Percentiles rank a stretch among this genome's conserved stretches.
Evolutionary conservation across 306 rosid genomes (phyloP).

Genomic region (Fragaria vesca): DNA sequence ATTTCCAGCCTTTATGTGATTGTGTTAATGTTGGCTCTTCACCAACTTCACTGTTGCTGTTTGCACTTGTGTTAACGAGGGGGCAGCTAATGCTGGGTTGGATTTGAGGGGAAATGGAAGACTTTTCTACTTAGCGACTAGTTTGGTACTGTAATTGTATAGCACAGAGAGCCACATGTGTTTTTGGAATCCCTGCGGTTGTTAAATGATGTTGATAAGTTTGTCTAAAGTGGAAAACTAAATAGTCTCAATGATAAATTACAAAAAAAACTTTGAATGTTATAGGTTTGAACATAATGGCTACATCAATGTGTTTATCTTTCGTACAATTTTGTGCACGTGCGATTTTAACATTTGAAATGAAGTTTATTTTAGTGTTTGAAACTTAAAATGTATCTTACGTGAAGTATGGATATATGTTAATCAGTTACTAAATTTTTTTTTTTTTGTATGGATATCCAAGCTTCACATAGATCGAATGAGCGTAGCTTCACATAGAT

Average conservation of each 20-base stretch:
- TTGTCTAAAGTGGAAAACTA: neutral
- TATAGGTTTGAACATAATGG: too few species aligned
- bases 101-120: neutral
- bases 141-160: neutral
- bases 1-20: neutral
- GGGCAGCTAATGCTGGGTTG: constrained; percentile 5
- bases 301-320: too few species aligned
- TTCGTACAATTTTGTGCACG: too few species aligned
- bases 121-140: neutral
- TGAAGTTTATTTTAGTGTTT: too few species aligned
- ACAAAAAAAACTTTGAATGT: too few species aligned
- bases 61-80: neutral
- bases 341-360: too few species aligned
- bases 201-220: neutral
- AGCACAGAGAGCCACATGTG: neutral
- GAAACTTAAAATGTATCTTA: too few species aligned
- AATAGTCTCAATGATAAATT: neutral
- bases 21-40: neutral
- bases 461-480: too few species aligned
- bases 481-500: too few species aligned
- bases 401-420: too few species aligned
- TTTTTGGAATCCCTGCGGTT: neutral
- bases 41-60: neutral
- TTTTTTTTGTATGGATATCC: too few species aligned
- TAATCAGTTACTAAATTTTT: too few species aligned